Conservation (phyloP, 202 grass and related monocot species). For the Carex sylvatica region DNA sequence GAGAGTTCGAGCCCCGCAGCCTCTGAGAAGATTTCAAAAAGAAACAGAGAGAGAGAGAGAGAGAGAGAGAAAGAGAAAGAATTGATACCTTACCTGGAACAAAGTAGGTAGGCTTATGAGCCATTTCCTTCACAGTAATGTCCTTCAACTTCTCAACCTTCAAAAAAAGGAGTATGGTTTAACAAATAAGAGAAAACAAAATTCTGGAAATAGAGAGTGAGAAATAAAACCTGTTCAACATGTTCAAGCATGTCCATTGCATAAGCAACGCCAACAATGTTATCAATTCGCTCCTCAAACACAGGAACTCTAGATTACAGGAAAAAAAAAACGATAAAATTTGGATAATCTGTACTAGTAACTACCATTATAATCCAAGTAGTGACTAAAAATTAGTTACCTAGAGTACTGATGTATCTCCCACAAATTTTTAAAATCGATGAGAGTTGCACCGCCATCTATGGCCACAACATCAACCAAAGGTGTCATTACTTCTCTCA, state of each 20-base stretch:
- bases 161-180: conserved; percentile 40
- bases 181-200: conserved; percentile 9
- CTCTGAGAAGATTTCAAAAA: no score
- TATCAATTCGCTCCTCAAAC: conserved; percentile 98
- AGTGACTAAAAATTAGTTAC: conserved; percentile 48
- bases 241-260: conserved; percentile 99
- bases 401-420: conserved; percentile 94
- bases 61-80: background rate
- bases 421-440: conserved; percentile 94
- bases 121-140: conserved; percentile 83
- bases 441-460: conserved; percentile 64
- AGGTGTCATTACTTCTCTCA: conserved; percentile 96
- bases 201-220: conserved; percentile 22
- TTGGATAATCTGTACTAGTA: background rate
- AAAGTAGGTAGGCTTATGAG: conserved; percentile 86
- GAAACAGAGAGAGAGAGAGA: background rate
- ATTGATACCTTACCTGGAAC: conserved; percentile 60
- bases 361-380: conserved; percentile 25
- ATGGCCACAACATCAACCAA: conserved; percentile 94
- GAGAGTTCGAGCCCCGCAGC: no score
- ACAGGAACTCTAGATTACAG: conserved; percentile 80
- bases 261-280: conserved; percentile 98
- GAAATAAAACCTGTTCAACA: conserved; percentile 58
- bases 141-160: conserved; percentile 93
- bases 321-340: conserved; percentile 12